Evolutionary conservation across 2,329 filamentous ascomycete species (phyloP).

Genomic region (Trichoderma atroviride): DNA sequence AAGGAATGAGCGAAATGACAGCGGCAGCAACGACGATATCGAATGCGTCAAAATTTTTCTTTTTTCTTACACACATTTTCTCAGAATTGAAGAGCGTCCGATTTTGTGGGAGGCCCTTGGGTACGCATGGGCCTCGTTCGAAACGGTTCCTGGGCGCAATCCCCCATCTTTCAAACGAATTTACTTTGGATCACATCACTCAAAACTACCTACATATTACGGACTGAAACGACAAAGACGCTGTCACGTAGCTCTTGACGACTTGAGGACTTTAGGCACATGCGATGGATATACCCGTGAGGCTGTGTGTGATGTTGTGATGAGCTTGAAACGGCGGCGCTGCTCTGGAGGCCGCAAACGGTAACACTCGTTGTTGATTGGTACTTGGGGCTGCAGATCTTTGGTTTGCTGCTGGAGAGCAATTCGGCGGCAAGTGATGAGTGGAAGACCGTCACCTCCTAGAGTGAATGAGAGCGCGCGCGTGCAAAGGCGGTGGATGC

Average conservation of each 20-base stretch:
- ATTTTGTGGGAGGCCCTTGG: constrained; percentile 37
- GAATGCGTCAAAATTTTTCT: constrained; percentile 23
- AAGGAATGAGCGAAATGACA: constrained; percentile 23
- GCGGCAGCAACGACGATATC: constrained; percentile 15
- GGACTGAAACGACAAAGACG: constrained; percentile 40
- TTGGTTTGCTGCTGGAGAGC: neutral
- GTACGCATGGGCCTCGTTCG: constrained; percentile 34
- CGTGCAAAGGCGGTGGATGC: constrained; percentile 40
- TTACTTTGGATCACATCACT: constrained; percentile 42
- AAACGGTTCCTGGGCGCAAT: constrained; percentile 35
- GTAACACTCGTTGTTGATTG: neutral
- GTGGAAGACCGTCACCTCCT: neutral
- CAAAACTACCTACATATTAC: constrained; percentile 39
- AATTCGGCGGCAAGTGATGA: neutral
- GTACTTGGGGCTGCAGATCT: neutral
- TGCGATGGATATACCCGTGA: constrained; percentile 49
- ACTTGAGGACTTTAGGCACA: constrained; percentile 43
- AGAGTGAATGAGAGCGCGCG: constrained; percentile 14
- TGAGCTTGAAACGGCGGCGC: constrained; percentile 39
- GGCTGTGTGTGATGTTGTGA: constrained; percentile 42
- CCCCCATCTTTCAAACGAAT: constrained; percentile 34
- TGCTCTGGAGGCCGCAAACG: constrained; percentile 24
- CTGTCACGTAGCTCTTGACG: constrained; percentile 43
- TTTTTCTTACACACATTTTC: constrained; percentile 31
- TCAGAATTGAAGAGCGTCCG: constrained; percentile 27